A percentile compares a stretch with the other conserved stretches of the same genome.
phyloP scores from a whole-genome alignment of 768 basidiomycete species.

The Mycena vitilis region DNA sequence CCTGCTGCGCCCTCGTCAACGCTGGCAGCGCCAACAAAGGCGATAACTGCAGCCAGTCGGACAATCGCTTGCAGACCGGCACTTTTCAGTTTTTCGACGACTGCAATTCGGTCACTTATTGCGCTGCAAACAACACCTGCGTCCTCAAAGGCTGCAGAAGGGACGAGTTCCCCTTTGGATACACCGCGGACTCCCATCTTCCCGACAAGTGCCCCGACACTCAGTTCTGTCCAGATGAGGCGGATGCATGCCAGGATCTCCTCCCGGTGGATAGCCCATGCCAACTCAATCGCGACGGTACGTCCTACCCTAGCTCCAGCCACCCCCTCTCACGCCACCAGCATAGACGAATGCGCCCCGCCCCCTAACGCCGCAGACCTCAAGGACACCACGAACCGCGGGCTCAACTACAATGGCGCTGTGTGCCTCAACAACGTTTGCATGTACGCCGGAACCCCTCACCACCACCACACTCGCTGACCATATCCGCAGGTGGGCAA shows the following conservation, averaged over 20 bases:
- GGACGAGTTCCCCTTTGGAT: slow-evolving; percentile 85
- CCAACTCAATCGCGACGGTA: slow-evolving; percentile 90
- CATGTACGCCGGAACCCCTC: slow-evolving; percentile 65
- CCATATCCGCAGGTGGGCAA: slow-evolving; percentile 73
- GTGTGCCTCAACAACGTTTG: slow-evolving; percentile 86
- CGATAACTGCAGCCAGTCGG: slow-evolving; percentile 59
- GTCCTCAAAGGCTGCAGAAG: slow-evolving; percentile 74
- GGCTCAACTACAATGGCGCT: slow-evolving; percentile 84
- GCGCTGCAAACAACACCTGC: slow-evolving; percentile 67
- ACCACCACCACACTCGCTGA: slow-evolving; percentile 2
- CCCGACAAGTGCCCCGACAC: slow-evolving; percentile 72
- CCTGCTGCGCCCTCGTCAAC: slow-evolving; percentile 48
- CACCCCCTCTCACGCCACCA: neutral
- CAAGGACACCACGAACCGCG: slow-evolving; percentile 71
- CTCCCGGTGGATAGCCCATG: slow-evolving; percentile 74
- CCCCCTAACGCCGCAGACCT: slow-evolving; percentile 76
- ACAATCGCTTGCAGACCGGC: slow-evolving; percentile 78
- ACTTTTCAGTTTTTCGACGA: slow-evolving; percentile 87
- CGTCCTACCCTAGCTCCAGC: slow-evolving; percentile 6
- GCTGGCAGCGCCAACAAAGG: slow-evolving; percentile 63
- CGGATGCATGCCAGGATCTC: slow-evolving; percentile 70
- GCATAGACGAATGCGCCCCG: slow-evolving; percentile 78
- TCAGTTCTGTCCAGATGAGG: slow-evolving; percentile 89
- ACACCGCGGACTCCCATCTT: slow-evolving; percentile 53
- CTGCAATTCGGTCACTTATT: slow-evolving; percentile 79